These are phyloP conservation scores for Parmelia sp. DNA, from an alignment of 495 filamentous ascomycete genomes.

Conservation along the genomic window DNA sequence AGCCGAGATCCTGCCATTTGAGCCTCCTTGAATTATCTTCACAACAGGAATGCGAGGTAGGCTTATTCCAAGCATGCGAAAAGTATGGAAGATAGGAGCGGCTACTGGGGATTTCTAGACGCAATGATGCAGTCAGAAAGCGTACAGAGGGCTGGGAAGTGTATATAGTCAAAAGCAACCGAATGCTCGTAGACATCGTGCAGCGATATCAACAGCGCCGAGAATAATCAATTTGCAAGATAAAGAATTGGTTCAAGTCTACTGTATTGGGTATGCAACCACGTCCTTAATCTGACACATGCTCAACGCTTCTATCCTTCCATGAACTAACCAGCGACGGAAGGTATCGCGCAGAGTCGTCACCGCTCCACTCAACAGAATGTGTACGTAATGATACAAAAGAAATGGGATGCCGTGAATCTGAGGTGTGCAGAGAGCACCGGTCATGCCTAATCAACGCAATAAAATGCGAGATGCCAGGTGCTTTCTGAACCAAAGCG, in stretches of 20 bases:
- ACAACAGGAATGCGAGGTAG: too few relatives aligned
- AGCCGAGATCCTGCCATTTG: too few relatives aligned
- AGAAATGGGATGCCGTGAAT: constrained; percentile 1
- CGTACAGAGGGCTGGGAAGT: too few relatives aligned
- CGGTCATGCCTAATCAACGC: neutral
- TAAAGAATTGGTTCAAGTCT: neutral
- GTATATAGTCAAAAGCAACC: too few relatives aligned
- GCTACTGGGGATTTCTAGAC: too few relatives aligned
- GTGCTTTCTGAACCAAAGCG: neutral
- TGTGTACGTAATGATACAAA: constrained; percentile 21
- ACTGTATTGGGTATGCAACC: constrained; percentile 14
- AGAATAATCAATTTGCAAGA: neutral
- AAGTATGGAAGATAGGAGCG: too few relatives aligned
- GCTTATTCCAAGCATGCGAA: too few relatives aligned
- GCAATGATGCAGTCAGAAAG: too few relatives aligned
- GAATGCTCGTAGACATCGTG: neutral
- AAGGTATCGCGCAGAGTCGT: neutral
- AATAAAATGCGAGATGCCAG: constrained; percentile 10
- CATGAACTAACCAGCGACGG: neutral
- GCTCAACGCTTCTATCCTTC: constrained; percentile 10
- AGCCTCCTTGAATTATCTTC: too few relatives aligned
- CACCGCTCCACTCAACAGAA: neutral
- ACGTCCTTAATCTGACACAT: constrained; percentile 6
- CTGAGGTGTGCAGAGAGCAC: constrained; percentile 1
- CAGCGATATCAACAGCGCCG: neutral